These are phyloP conservation scores for Astragalus glycyphyllos DNA, from an alignment of 306 rosid genomes.

Conservation along the genomic window DNA sequence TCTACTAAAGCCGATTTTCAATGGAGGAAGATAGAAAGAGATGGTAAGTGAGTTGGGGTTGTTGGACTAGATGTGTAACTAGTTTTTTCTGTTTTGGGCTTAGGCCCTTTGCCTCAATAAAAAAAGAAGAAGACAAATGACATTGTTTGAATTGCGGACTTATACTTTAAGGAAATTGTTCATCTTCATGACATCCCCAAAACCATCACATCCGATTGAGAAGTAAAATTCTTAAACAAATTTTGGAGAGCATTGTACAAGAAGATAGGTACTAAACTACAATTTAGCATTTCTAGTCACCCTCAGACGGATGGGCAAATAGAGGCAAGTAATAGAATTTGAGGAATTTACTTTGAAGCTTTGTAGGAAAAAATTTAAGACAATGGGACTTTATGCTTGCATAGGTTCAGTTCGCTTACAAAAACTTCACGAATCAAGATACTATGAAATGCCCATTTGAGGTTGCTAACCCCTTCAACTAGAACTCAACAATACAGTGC, in stretches of 20 bases:
- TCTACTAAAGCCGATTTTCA: too few relatives aligned
- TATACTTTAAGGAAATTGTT: neutral
- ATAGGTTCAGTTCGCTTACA: too few relatives aligned
- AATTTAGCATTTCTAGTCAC: neutral
- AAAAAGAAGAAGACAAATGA: neutral
- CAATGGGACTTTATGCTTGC: too few relatives aligned
- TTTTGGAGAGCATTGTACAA: neutral
- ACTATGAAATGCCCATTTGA: too few relatives aligned
- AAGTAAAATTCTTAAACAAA: neutral
- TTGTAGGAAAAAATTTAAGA: neutral
- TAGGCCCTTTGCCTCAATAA: too few relatives aligned
- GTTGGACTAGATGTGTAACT: too few relatives aligned
- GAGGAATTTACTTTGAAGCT: neutral
- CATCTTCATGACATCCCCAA: neutral
- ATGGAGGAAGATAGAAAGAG: too few relatives aligned
- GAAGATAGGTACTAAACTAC: neutral
- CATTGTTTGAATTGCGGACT: neutral
- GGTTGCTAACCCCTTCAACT: too few relatives aligned
- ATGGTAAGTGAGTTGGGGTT: too few relatives aligned
- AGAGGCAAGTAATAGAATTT: neutral
- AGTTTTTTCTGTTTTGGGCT: too few relatives aligned
- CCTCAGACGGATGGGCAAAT: neutral
- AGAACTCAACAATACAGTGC: too few relatives aligned
- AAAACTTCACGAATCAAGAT: too few relatives aligned
- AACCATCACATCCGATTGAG: neutral